Base-by-base conservation (phyloP, 75 land plant species). In the Picea sitchensis region DNA sequence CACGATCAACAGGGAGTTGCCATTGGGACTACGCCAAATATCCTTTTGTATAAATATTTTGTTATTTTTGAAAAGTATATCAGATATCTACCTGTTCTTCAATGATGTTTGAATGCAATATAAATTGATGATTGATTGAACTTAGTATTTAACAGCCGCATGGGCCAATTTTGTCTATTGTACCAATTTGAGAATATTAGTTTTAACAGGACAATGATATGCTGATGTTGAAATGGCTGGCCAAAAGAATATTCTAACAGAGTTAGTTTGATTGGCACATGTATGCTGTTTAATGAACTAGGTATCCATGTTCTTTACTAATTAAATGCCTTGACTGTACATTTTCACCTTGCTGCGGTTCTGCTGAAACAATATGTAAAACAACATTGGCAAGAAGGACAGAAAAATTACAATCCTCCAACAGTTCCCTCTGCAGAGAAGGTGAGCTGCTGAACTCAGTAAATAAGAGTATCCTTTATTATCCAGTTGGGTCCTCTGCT, bases 301-400 rank as follows among this genome's bases (percentile, higher is more conserved):
- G 64, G 76, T 15, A 77, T 59, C 59, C 13, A 73, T 18, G 54
- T 73, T 31, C 34, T 58, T 31, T 69, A 30, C 56, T 57, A 13
- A 75, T 56, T 11, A 58, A 75, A 23, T 71, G 18, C 76, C 76
- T 75, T 75, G 59, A 75, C 76, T 57, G 20, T 54, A 75, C 58
- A 54, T 47, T 77, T 71, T 67, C 76, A 95, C 99, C 76, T 95
- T 84, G 99, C 99, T 64, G 98, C 98, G 30, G 98, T 98, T n/a
- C 77, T 95, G 30, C 79, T 98, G 59, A 98, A 95, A 85, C 99
- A 95, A 75, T 95, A 90, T 73, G 86, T 95, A 76, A 98, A 93
- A 81, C 91, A 98, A 78, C 98, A 98, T 77, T 98, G 99, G 99
- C 83, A 91, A 75, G 95, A 91, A 79, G 98, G 84, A 30, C 96